These are phyloP conservation scores for Sugiyamaella lignohabitans DNA, from an alignment of 805 yeast genomes.

Conservation along the genomic window DNA sequence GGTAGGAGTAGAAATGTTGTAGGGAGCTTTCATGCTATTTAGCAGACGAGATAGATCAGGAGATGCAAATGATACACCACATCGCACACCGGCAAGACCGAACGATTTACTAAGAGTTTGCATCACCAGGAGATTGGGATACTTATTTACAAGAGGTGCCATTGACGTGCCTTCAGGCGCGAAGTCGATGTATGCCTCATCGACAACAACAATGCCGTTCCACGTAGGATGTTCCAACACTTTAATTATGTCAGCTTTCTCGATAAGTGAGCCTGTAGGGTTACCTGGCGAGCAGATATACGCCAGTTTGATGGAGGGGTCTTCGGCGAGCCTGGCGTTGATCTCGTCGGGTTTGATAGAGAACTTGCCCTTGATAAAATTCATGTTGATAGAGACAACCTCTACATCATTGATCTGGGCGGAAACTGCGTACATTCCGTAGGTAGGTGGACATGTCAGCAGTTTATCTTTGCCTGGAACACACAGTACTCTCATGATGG, in stretches of 20 bases:
- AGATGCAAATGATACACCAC: slow-evolving; percentile 72
- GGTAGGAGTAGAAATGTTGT: slow-evolving; percentile 80
- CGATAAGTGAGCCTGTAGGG: slow-evolving; percentile 74
- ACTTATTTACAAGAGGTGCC: slow-evolving; percentile 70
- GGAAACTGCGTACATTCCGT: slow-evolving; percentile 93
- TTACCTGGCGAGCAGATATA: slow-evolving; percentile 95
- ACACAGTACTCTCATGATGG: slow-evolving; percentile 77
- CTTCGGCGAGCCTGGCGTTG: slow-evolving; percentile 44
- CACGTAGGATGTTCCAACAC: slow-evolving; percentile 44
- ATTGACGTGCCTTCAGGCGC: slow-evolving; percentile 59
- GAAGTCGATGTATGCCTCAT: slow-evolving; percentile 95
- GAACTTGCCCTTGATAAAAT: slow-evolving; percentile 44
- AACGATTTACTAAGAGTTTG: slow-evolving; percentile 94
- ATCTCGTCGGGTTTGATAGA: slow-evolving; percentile 56
- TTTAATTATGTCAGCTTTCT: slow-evolving; percentile 42
- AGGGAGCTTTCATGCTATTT: slow-evolving; percentile 93
- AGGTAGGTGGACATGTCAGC: slow-evolving; percentile 88
- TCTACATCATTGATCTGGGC: slow-evolving; percentile 86
- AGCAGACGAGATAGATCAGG: slow-evolving; percentile 56
- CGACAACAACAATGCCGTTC: slow-evolving; percentile 78
- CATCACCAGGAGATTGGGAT: slow-evolving; percentile 77
- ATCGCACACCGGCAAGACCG: slow-evolving; percentile 90
- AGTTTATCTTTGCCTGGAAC: slow-evolving; percentile 77
- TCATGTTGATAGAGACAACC: slow-evolving; percentile 66
- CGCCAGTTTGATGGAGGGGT: slow-evolving; percentile 60